Conservation (phyloP, 768 basidiomycete species). For the Tulasnella sp. region DNA sequence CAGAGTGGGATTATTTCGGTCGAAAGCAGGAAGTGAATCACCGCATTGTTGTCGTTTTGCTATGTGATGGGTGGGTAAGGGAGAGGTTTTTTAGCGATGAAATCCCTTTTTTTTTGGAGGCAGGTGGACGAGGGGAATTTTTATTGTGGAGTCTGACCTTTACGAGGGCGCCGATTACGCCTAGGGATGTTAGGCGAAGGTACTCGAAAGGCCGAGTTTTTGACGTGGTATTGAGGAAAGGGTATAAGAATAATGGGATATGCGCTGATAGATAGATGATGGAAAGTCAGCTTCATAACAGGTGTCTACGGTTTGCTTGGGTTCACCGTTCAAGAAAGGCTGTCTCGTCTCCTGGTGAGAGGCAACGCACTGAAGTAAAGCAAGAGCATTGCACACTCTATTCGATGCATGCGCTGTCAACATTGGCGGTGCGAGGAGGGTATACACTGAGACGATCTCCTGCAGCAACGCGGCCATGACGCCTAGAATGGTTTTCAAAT, state of each 20-base stretch:
- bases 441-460: slow-evolving; percentile 98
- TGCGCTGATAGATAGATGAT: slow-evolving; percentile 54
- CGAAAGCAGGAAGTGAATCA: slow-evolving; percentile 96
- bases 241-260: slow-evolving; percentile 90
- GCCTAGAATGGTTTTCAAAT: slow-evolving; percentile 37
- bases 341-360: slow-evolving; percentile 94
- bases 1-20: slow-evolving; percentile 99
- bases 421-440: slow-evolving; percentile 86
- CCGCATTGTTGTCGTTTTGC: slow-evolving; percentile 99
- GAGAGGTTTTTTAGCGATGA: not conserved
- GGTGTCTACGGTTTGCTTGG: not conserved
- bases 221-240: slow-evolving; percentile 96
- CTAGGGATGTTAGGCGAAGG: slow-evolving; percentile 95
- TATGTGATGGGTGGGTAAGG: slow-evolving; percentile 26
- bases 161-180: slow-evolving; percentile 96
- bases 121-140: not conserved
- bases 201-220: slow-evolving; percentile 99
- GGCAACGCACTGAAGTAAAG: slow-evolving; percentile 94
- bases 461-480: slow-evolving; percentile 96
- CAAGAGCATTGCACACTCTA: slow-evolving; percentile 96
- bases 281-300: slow-evolving; percentile 9
- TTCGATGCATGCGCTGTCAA: slow-evolving; percentile 97
- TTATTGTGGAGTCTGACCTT: slow-evolving; percentile 66
- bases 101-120: not conserved
- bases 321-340: slow-evolving; percentile 82